A percentile compares a stretch with the other conserved stretches of the same genome.
These are phyloP conservation scores for Asterochloris sp. DNA, from an alignment of 139 green algal genomes.

Conservation along the genomic window DNA sequence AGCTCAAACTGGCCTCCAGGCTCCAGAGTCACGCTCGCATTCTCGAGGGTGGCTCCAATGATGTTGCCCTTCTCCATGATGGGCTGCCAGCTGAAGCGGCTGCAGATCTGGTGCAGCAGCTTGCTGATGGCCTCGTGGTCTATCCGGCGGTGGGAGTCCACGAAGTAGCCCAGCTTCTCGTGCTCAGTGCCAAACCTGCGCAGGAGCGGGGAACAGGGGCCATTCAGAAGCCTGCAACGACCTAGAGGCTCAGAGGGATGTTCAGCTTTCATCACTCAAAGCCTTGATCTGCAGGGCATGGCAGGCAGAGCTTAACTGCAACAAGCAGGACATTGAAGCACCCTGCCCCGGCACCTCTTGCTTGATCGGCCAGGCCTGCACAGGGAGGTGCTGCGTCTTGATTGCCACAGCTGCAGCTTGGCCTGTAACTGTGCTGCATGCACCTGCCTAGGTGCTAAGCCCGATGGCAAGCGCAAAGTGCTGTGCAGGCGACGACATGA, in stretches of 20 bases:
- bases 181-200: constrained; percentile 97
- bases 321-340: background rate
- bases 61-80: constrained; percentile 87
- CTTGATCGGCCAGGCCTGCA: too few species aligned
- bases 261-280: background rate
- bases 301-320: background rate
- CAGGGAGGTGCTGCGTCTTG: too few species aligned
- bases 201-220: background rate
- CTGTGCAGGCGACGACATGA: too few species aligned
- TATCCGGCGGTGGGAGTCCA: constrained; percentile 56
- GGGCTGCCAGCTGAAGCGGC: constrained; percentile 80
- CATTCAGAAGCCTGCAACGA: background rate
- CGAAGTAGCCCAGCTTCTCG: constrained; percentile 95
- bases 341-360: background rate
- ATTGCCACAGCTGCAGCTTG: too few species aligned
- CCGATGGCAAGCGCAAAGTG: too few species aligned
- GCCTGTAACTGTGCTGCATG: too few species aligned
- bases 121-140: constrained; percentile 75
- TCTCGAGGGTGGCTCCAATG: constrained; percentile 81
- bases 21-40: constrained; percentile 94
- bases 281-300: too few species aligned
- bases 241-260: background rate
- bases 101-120: constrained; percentile 70
- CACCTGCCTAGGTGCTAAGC: too few species aligned
- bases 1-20: constrained; percentile 98